Evolutionary conservation across 352 stramenopile species (phyloP).

Genomic region (Phytophthora meadii): DNA sequence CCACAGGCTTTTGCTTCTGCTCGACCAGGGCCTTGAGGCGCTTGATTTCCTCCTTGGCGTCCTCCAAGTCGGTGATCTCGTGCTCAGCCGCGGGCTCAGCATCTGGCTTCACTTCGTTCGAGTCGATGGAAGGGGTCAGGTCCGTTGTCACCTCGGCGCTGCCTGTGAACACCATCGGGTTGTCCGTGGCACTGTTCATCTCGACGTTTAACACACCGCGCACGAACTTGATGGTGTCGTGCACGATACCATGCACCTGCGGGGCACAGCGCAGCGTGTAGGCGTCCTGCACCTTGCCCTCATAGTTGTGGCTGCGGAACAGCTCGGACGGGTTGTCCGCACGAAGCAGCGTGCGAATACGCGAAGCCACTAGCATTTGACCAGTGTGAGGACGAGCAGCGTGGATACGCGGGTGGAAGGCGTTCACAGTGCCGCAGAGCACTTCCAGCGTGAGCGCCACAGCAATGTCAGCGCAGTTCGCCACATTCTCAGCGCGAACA

Average conservation of each 20-base stretch:
- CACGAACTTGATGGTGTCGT: conserved; percentile 91
- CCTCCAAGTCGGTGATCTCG: conserved; percentile 67
- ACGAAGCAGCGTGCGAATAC: conserved; percentile 84
- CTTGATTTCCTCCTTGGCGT: conserved; percentile 82
- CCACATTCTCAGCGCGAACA: conserved; percentile 79
- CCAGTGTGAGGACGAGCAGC: conserved; percentile 82
- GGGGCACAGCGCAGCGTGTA: conserved; percentile 91
- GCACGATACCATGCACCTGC: conserved; percentile 89
- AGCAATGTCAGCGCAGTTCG: conserved; percentile 80
- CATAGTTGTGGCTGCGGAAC: conserved; percentile 90
- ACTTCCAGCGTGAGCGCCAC: conserved; percentile 86
- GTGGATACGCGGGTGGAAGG: conserved; percentile 90
- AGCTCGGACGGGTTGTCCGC: conserved; percentile 82
- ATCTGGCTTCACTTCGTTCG: conserved; percentile 20
- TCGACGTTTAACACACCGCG: conserved; percentile 87
- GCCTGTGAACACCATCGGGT: conserved; percentile 90
- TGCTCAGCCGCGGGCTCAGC: conserved; percentile 24
- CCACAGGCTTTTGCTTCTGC: conserved; percentile 47
- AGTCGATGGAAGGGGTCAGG: conserved; percentile 41
- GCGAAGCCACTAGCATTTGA: conserved; percentile 79
- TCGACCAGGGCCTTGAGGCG: conserved; percentile 68
- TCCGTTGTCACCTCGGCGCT: conserved; percentile 76
- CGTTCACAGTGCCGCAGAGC: conserved; percentile 88
- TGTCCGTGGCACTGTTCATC: conserved; percentile 92
- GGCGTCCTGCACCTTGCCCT: conserved; percentile 89